Evolutionary conservation across 2,329 filamentous ascomycete species (phyloP), one percentile per base, ranked within the genome.

Genomic region (Scedosporium minutisporum): DNA sequence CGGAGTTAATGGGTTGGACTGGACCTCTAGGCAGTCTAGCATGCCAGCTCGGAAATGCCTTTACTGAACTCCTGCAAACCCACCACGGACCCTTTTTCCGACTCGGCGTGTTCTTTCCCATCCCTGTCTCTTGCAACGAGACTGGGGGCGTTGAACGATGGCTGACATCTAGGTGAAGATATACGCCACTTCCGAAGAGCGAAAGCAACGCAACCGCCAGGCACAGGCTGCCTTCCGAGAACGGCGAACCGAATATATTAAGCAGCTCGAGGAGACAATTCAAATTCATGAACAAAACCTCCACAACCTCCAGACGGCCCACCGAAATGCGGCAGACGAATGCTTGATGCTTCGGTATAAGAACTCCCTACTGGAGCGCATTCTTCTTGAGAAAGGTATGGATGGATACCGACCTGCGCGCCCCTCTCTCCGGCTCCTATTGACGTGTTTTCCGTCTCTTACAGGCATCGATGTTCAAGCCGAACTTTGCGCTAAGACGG

Each of bases 301-400:
- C 63, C 90, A 96, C 69, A 96, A 87, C 71, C 82, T 99, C 64
- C 95, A 97, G 77, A 90, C 93, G 71, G 96, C 92, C 67, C 95
- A 97, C 73, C 90, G 95, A 69, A 93, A 87, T 71, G 95, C 95
- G 63, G 92, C 93, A 63, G 95, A 97, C 75, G 95, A 97, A 76
- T 97, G 95, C 74, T 78, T 97, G 71, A 97, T 99, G 95, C 82
- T 99, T 69, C 89, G 95, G 64, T 99, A 97, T 76, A 97, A 97
- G 80, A 99, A 97, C 75, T 97, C 95, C 48, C 80, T 97, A 58
- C 83, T 99, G 42, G 95, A 99, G 78, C 87, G 95, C 64, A 96
- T 99, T 71, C 83, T 99, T 61, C 83, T 99, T 44, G 95, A 99
- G 78, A 97, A 97, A 82, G 93, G 92, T 95, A 77, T 44, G 65